phyloP scores from a whole-genome alignment of 108 stramenopile genomes.

The Seminavis robusta region DNA sequence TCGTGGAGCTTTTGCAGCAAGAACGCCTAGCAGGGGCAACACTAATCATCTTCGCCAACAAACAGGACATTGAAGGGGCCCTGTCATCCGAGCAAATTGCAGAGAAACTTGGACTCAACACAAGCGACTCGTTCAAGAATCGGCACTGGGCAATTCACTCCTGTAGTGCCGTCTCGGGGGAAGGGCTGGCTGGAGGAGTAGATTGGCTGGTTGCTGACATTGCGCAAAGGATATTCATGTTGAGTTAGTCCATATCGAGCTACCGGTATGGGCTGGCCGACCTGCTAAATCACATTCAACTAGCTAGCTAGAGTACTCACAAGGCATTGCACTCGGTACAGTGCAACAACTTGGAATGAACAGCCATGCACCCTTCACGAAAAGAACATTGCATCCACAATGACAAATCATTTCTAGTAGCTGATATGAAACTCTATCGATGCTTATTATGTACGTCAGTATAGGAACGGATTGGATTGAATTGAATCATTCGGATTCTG shows the following conservation, averaged over 20 bases:
- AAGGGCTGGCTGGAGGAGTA: conserved; percentile 89
- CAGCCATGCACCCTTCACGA: too few species aligned
- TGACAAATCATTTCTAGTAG: too few species aligned
- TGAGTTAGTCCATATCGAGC: conserved; percentile 40
- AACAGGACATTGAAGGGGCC: conserved; percentile 94
- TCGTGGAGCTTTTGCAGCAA: conserved; percentile 79
- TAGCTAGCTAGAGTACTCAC: too few species aligned
- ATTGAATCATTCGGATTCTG: too few species aligned
- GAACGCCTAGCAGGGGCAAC: conserved; percentile 98
- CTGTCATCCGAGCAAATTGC: conserved; percentile 77
- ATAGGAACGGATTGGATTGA: too few species aligned
- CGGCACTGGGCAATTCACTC: conserved; percentile 88
- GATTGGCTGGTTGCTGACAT: conserved; percentile 98
- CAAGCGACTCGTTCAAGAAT: conserved; percentile 50
- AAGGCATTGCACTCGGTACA: too few species aligned
- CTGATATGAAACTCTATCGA: too few species aligned
- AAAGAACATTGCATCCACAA: too few species aligned
- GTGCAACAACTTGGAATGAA: too few species aligned
- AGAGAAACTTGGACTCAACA: conserved; percentile 62
- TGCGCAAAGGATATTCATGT: conserved; percentile 89
- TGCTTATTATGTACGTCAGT: too few species aligned
- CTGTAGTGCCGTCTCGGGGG: conserved; percentile 95
- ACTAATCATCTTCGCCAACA: conserved; percentile 96
- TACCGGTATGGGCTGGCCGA: too few species aligned
- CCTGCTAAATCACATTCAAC: too few species aligned